Percentiles rank a stretch among this genome's conserved stretches.
phyloP scores from a whole-genome alignment of 2,329 filamentous ascomycete genomes.

The Epichloe typhina region DNA sequence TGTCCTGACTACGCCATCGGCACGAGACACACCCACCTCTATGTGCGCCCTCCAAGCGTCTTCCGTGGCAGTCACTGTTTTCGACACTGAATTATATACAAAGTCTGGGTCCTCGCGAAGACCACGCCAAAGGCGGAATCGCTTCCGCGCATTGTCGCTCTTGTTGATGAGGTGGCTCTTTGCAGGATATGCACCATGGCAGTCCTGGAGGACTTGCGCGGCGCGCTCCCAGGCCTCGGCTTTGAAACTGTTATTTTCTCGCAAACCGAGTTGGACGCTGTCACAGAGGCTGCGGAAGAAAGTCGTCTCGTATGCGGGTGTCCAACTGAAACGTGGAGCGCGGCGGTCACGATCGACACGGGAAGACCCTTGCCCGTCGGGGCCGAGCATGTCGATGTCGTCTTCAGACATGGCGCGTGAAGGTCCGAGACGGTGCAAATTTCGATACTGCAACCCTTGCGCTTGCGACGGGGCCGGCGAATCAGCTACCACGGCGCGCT shows the following conservation, averaged over 20 bases:
- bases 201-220: conserved; percentile 37
- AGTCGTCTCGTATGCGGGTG: conserved; percentile 42
- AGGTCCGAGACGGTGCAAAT: neutral
- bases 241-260: conserved; percentile 48
- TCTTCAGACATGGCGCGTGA: conserved; percentile 24
- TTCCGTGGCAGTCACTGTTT: conserved; percentile 41
- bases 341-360: conserved; percentile 27
- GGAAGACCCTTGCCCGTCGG: conserved; percentile 19
- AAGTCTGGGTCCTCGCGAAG: conserved; percentile 45
- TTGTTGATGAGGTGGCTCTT: conserved; percentile 52
- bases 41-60: conserved; percentile 45
- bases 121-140: conserved; percentile 48
- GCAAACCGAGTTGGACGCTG: conserved; percentile 41
- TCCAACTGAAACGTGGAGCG: conserved; percentile 47
- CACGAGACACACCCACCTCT: conserved; percentile 29
- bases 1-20: neutral
- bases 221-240: conserved; percentile 48
- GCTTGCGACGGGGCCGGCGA: conserved; percentile 1
- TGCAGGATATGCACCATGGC: conserved; percentile 42
- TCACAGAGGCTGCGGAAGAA: conserved; percentile 49
- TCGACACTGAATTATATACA: conserved; percentile 35
- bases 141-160: conserved; percentile 49
- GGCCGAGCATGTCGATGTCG: conserved; percentile 23
- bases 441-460: neutral
- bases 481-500: conserved; percentile 4